Percentiles rank a stretch among this genome's conserved stretches.
Conservation (phyloP, 2,329 filamentous ascomycete species). For the Colletotrichum tabaci region DNA sequence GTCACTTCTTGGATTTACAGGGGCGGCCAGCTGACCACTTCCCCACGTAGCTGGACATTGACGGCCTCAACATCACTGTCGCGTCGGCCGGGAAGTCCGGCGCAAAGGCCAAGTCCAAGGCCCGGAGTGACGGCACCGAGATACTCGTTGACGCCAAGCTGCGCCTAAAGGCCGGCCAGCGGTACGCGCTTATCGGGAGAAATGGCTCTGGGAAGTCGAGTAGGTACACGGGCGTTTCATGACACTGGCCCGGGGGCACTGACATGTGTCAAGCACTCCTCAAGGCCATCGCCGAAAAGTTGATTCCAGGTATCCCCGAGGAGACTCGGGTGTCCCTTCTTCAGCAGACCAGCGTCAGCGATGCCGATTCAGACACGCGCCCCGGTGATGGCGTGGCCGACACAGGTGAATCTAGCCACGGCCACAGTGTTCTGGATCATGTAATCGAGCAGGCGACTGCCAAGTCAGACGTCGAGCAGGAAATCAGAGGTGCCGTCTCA, state of each 20-base stretch:
- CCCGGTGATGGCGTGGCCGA: conserved; percentile 8
- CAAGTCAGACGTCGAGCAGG: conserved; percentile 69
- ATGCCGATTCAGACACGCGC: conserved; percentile 47
- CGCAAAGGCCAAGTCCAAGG: conserved; percentile 66
- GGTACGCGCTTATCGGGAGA: conserved; percentile 84
- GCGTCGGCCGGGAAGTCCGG: conserved; percentile 61
- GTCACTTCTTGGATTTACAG: background rate
- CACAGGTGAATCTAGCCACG: conserved; percentile 35
- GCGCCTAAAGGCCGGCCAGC: conserved; percentile 78
- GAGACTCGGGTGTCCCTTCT: conserved; percentile 76
- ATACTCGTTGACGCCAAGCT: conserved; percentile 80
- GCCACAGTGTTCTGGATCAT: conserved; percentile 72
- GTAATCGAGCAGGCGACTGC: conserved; percentile 75
- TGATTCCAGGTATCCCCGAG: conserved; percentile 83
- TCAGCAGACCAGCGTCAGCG: conserved; percentile 72
- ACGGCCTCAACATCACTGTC: conserved; percentile 80
- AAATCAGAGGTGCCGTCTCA: conserved; percentile 67
- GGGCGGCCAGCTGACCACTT: conserved; percentile 47
- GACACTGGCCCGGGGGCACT: background rate
- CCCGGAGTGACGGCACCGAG: conserved; percentile 68
- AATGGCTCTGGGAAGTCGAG: conserved; percentile 90
- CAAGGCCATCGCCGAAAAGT: conserved; percentile 81
- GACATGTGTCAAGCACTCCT: conserved; percentile 69
- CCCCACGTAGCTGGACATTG: conserved; percentile 70
- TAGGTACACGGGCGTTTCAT: conserved; percentile 53